Conservation (phyloP, 2,329 filamentous ascomycete species). For the Myriosclerotinia curreyana region DNA sequence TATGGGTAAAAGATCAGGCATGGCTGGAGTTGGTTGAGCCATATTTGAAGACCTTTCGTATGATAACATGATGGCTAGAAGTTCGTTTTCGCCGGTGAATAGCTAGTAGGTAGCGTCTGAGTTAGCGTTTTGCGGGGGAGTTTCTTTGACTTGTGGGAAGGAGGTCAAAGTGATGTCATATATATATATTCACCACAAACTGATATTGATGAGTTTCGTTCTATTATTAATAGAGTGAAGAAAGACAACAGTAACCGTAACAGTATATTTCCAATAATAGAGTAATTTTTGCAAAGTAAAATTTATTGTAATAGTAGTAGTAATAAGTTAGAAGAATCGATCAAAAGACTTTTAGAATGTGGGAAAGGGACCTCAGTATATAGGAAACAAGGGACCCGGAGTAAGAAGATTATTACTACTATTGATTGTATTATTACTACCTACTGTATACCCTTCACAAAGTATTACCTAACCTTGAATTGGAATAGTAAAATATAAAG, state of each 20-base stretch:
- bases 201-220: background rate
- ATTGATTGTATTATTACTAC: no score
- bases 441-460: no score
- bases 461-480: no score
- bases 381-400: no score
- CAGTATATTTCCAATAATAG: background rate
- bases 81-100: background rate
- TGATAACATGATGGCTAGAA: constrained; percentile 33
- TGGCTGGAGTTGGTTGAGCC: constrained; percentile 30
- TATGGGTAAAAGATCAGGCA: constrained; percentile 34
- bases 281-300: no score
- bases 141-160: constrained; percentile 10
- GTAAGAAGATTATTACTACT: no score
- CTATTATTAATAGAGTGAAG: background rate
- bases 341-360: background rate
- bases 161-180: constrained; percentile 11
- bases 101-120: no score
- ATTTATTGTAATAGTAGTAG: background rate
- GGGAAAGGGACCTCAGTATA: background rate
- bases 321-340: background rate
- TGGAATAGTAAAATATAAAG: no score
- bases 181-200: no score
- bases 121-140: background rate
- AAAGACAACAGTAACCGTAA: background rate
- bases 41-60: constrained; percentile 36